These are phyloP conservation scores for Plenodomus tracheiphilus DNA, from an alignment of 2,329 filamentous ascomycete genomes.

Conservation along the genomic window DNA sequence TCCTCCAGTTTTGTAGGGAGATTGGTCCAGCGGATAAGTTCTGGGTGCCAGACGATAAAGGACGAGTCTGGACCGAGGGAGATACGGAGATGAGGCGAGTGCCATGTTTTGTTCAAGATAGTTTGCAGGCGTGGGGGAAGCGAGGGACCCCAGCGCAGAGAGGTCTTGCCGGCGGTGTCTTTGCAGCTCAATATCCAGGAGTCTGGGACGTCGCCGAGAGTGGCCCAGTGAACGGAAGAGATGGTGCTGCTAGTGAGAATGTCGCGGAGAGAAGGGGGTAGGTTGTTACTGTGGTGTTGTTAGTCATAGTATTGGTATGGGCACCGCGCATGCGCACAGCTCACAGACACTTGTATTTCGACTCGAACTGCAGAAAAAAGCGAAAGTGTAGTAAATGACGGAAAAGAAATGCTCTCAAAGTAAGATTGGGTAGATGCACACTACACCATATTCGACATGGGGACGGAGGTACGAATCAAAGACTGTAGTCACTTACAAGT, in stretches of 20 bases:
- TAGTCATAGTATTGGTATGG: conserved; percentile 4
- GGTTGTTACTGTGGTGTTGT: conserved; percentile 27
- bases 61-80: conserved; percentile 35
- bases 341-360: no score
- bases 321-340: no score
- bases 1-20: conserved; percentile 35
- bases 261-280: conserved; percentile 31
- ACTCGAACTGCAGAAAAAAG: no score
- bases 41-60: conserved; percentile 42
- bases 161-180: conserved; percentile 27
- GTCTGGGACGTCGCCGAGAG: conserved; percentile 30
- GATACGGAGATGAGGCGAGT: conserved; percentile 33
- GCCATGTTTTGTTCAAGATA: conserved; percentile 28
- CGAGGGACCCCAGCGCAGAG: conserved; percentile 33
- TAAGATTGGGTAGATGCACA: background rate
- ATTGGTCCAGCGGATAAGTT: conserved; percentile 37
- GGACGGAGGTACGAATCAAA: no score
- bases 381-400: no score
- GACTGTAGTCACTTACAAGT: no score
- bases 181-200: conserved; percentile 40
- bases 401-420: no score
- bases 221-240: conserved; percentile 37
- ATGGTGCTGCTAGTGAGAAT: conserved; percentile 29
- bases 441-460: no score
- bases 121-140: conserved; percentile 26